Conservation (phyloP, 169 alveolate genomes). For the Plasmodium blacklocki region DNA sequence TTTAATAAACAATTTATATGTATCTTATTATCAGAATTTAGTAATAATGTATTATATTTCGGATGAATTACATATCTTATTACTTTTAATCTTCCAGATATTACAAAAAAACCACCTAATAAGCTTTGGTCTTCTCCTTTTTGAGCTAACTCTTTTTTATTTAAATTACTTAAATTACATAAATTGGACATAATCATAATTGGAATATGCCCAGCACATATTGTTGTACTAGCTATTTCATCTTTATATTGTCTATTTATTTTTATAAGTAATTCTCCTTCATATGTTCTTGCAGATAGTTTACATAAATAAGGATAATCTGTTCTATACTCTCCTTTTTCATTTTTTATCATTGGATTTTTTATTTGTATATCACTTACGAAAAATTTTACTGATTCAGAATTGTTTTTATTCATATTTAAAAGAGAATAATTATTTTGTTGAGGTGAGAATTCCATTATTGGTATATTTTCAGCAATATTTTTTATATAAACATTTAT, state of each 20-base stretch:
- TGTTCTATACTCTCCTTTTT: conserved; percentile 36
- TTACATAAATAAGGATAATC: conserved; percentile 76
- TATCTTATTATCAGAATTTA: conserved; percentile 78
- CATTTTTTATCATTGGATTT: conserved; percentile 61
- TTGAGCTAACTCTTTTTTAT: conserved; percentile 92
- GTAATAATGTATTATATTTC: conserved; percentile 95
- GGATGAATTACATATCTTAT: conserved; percentile 97
- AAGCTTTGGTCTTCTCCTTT: conserved; percentile 98
- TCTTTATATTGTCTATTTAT: conserved; percentile 53
- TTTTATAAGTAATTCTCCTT: conserved; percentile 66
- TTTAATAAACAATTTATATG: conserved; percentile 89
- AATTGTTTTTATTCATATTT: conserved; percentile 12
- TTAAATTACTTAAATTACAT: conserved; percentile 94
- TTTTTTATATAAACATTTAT: conserved; percentile 72
- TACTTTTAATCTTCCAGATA: conserved; percentile 98
- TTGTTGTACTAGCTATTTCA: conserved; percentile 48
- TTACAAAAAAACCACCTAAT: conserved; percentile 99
- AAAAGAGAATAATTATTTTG: conserved; percentile 13
- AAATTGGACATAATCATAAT: conserved; percentile 96
- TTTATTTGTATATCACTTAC: conserved; percentile 72
- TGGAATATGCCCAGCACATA: conserved; percentile 96
- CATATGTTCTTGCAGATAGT: conserved; percentile 51
- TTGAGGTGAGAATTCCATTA: conserved; percentile 56
- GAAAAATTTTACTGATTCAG: conserved; percentile 35
- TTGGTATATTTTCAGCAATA: conserved; percentile 71